Conservation (phyloP, 331 rosid genomes). For the Arachis monticola region DNA sequence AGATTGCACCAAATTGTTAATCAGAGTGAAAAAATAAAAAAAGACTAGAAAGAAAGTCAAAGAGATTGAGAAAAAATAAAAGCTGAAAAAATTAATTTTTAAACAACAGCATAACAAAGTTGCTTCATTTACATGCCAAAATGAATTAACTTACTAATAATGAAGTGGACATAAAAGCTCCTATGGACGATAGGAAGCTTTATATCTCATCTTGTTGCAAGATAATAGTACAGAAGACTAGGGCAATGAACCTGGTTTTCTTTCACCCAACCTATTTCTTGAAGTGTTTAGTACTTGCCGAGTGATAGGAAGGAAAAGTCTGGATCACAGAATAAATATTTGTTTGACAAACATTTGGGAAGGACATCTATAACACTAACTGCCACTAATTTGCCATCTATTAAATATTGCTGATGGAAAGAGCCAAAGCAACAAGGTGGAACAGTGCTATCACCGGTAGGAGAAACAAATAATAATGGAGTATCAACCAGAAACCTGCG, state of each 20-base stretch:
- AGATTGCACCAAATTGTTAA: slow-evolving; percentile 11
- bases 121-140: slow-evolving; percentile 4
- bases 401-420: slow-evolving; percentile 91
- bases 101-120: slow-evolving; percentile 20
- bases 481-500: slow-evolving; percentile 78
- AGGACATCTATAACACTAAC: slow-evolving; percentile 96
- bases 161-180: slow-evolving; percentile 93
- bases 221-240: slow-evolving; percentile 83
- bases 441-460: slow-evolving; percentile 67
- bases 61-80: slow-evolving; percentile 24
- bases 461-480: slow-evolving; percentile 69
- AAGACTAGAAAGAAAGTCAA: neutral
- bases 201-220: slow-evolving; percentile 93
- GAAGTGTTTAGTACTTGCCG: slow-evolving; percentile 89
- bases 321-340: slow-evolving; percentile 97
- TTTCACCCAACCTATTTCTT: slow-evolving; percentile 89
- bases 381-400: slow-evolving; percentile 82
- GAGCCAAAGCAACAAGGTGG: slow-evolving; percentile 98
- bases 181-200: slow-evolving; percentile 85
- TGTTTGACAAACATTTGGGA: slow-evolving; percentile 90
- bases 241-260: slow-evolving; percentile 76
- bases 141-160: slow-evolving; percentile 68
- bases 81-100: slow-evolving; percentile 18
- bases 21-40: neutral
- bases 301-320: slow-evolving; percentile 89